Evolutionary conservation across 768 basidiomycete genomes (phyloP), one percentile per base, ranked within the genome.

Genomic region (Suillus weaverae): DNA sequence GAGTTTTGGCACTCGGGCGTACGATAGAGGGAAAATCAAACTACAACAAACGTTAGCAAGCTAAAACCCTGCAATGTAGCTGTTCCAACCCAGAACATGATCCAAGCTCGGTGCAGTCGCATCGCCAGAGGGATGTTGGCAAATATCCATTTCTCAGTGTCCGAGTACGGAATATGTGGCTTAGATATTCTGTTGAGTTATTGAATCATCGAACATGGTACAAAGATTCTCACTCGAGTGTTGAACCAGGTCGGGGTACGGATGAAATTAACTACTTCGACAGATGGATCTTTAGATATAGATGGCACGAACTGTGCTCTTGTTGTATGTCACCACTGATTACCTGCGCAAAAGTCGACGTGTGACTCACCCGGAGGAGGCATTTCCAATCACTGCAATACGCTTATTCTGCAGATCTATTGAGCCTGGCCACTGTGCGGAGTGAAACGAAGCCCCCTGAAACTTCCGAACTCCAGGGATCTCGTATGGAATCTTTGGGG

Each of bases 191-290:
- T 85, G 56, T 36, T 11, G 8, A 64, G 35, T 57, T 13, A 32
- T 16, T 33, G 20, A 44, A 20, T 10, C 35, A 18, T 39, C 22
- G n/a, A 11, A 32, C 13, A 39, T 20, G 39, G 30, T 60, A 14
- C 39, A 20, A 30, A 41, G 38, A 33, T 39, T 59, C 81, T 69
- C 69, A 88, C 87, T 65, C 82, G 81, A 3, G 83, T 81, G 2
- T 82, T 63, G 67, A 81, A 87, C 87, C 87, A 90, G 64, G 85
- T 84, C 7, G 87, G 87, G 38, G 85, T 87, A 56, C 89, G 78
- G 51, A 72, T 74, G 71, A 89, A 88, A 69, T 91, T 87, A 60
- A 85, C 76, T 18, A 89, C 79, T 54, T 83, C 70, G 7, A 85
- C 81, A 30, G 81, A 80, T 3, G 83, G 77, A 66, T 88, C 85